Evolutionary conservation across 371 early-diverging fungal genomes (phyloP).

Genomic region (Haplosporangium sp.): DNA sequence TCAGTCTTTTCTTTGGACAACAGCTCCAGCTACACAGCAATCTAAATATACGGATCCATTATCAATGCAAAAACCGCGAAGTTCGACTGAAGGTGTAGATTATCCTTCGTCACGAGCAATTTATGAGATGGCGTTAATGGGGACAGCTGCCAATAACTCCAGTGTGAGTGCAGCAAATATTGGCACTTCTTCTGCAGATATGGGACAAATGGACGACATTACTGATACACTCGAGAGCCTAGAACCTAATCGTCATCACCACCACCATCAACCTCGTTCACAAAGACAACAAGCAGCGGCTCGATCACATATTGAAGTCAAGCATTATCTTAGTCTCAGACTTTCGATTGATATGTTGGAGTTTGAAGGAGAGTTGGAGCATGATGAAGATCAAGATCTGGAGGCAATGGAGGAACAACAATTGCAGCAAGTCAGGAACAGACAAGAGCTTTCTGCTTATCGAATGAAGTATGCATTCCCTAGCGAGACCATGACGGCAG

Average conservation of each 20-base stretch:
- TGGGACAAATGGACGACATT: not conserved
- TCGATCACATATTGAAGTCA: constrained; percentile 48
- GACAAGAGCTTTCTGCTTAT: constrained; percentile 33
- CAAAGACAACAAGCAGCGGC: not conserved
- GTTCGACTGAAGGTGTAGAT: not conserved
- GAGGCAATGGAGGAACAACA: constrained; percentile 39
- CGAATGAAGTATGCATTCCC: not conserved
- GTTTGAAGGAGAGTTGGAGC: constrained; percentile 39
- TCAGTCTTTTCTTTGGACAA: constrained; percentile 42
- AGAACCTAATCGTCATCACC: constrained; percentile 1
- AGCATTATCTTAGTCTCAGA: constrained; percentile 43
- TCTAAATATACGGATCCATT: not conserved
- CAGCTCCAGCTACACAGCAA: constrained; percentile 7
- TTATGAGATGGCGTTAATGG: constrained; percentile 15
- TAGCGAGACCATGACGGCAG: not conserved
- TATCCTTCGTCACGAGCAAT: constrained; percentile 5
- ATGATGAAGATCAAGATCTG: constrained; percentile 34
- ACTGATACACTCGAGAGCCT: not conserved
- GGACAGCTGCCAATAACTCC: not conserved
- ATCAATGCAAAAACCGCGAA: too few relatives aligned
- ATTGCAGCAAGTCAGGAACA: constrained; percentile 27
- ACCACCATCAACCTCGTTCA: not conserved
- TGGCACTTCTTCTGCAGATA: not conserved
- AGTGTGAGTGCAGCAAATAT: not conserved
- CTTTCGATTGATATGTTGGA: constrained; percentile 46